Base-by-base conservation (phyloP, 2,329 filamentous ascomycete genomes). In the Zymoseptoria tritici region DNA sequence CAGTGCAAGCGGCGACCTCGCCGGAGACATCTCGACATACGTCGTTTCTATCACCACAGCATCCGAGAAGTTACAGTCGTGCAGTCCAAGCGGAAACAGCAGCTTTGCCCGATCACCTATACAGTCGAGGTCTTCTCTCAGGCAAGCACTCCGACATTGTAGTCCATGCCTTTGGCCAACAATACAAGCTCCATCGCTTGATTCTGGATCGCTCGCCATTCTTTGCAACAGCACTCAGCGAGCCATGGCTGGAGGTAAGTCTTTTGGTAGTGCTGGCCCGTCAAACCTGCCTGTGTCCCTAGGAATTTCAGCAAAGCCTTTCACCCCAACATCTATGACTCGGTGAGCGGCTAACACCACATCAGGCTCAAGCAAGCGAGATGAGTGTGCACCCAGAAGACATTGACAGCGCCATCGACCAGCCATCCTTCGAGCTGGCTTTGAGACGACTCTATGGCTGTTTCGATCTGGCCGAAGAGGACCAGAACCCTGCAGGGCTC, bases 181-280 rank as follows among this genome's bases (percentile, higher is more conserved):
- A 72, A 54, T 83, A 83, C 68, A 75, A 75, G 59, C 74, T 83
- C 6, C 81, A 83, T 65, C 79, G 81, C 19, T 71, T 83, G 8
- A 76, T 83, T 20, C 78, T 83, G 20, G 81, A 83, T 66, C 78
- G 79, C 56, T 79, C 81, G 4, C 80, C 81, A 0, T 83, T 82
- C 75, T 84, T 84, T 68, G 75, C 77, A 2, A 79, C 77, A 13
- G 80, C 80, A 13, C 72, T 83, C 22, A 82, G 79, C 0, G 80
- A 79, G 42, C 79, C 80, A n/a, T 84, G 81, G 81, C 72, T 49
- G 19, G 52, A 53, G 36, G 36, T 46, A 6, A 46, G 36, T 46
- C 16, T 6, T 46, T 7, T n/a, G 11, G n/a, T n/a, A n/a, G n/a
- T n/a, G n/a, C n/a, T n/a, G n/a, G n/a, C n/a, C n/a, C n/a, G n/a